phyloP scores from a whole-genome alignment of 2,329 filamentous ascomycete species.

The Colletotrichum coccodes region DNA sequence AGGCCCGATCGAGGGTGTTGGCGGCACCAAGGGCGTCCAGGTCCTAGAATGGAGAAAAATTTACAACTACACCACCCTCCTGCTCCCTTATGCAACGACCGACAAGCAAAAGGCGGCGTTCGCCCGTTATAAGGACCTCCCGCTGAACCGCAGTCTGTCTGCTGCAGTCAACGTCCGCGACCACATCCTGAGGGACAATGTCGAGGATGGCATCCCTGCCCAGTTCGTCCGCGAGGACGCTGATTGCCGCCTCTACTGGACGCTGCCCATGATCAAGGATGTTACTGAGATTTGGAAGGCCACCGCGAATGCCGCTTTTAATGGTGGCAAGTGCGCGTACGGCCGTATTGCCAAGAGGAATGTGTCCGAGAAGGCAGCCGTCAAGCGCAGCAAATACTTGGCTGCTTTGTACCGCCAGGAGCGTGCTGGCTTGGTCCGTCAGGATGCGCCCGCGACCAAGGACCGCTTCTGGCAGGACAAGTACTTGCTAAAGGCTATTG shows the following conservation, averaged over 20 bases:
- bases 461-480: too few species aligned
- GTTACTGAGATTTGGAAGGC: constrained; percentile 59
- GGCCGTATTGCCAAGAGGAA: background rate
- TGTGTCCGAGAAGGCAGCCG: too few species aligned
- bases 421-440: too few species aligned
- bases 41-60: constrained; percentile 44
- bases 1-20: constrained; percentile 57
- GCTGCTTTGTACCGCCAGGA: too few species aligned
- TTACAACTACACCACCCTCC: constrained; percentile 38
- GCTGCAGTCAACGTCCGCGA: constrained; percentile 50
- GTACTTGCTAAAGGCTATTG: too few species aligned
- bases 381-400: too few species aligned
- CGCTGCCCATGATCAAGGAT: constrained; percentile 56
- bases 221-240: constrained; percentile 59
- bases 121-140: constrained; percentile 42
- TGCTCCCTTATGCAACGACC: too few species aligned
- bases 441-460: too few species aligned
- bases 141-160: constrained; percentile 42
- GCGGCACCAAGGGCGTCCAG: constrained; percentile 54
- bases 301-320: constrained; percentile 50
- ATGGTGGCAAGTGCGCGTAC: constrained; percentile 49
- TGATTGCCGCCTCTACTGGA: constrained; percentile 63
- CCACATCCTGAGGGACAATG: constrained; percentile 47
- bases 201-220: constrained; percentile 52
- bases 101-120: too few species aligned